Base-by-base conservation (phyloP, 2,329 filamentous ascomycete species). In the Alternaria infectoria region DNA sequence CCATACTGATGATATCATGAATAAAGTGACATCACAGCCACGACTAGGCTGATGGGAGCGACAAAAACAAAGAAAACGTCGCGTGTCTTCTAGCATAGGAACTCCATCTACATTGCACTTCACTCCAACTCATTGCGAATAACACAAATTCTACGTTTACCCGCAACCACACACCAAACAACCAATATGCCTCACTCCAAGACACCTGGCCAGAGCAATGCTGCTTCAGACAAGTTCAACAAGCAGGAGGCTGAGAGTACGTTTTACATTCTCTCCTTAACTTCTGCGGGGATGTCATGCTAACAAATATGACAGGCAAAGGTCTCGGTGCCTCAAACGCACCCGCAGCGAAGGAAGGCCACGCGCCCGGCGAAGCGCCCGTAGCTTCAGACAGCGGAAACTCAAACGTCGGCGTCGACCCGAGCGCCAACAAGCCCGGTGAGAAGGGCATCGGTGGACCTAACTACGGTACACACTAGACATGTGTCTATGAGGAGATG, bases 271-370 rank as follows among this genome's bases (percentile, higher is more conserved):
- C 9, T 8, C 13, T 36, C 12, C 17, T 19, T 1, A 19, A n/a
- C 15, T n/a, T 19, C 28, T 23, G 12, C 49, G n/a, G 13, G 19
- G 21, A 36, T 46, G 19, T 23, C 44, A 15, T 40, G 11, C 19
- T 52, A 40, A 52, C 49, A 52, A 21, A 13, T 12, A 25, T 23
- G n/a, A 30, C 52, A 68, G 68, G 63, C 36, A 66, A 69, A 45
- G 68, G 68, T 46, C 61, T 69, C 26, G 68, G 68, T n/a, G 66
- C 66, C 45, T 44, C 68, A 5, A 69, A 69, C 19, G 61, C 68
- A 50, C 64, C 63, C 19, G 66, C 63, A n/a, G 62, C 59, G 19
- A 69, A 68, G 54, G 63, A 68, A 25, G 59, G 55, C 19, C n/a
- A 54, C 5, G 61, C 62, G 15, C 61, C 63, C 23, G 66, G 67